Base-by-base conservation (phyloP, 495 filamentous ascomycete species). In the Trichocladium uniseriatum region DNA sequence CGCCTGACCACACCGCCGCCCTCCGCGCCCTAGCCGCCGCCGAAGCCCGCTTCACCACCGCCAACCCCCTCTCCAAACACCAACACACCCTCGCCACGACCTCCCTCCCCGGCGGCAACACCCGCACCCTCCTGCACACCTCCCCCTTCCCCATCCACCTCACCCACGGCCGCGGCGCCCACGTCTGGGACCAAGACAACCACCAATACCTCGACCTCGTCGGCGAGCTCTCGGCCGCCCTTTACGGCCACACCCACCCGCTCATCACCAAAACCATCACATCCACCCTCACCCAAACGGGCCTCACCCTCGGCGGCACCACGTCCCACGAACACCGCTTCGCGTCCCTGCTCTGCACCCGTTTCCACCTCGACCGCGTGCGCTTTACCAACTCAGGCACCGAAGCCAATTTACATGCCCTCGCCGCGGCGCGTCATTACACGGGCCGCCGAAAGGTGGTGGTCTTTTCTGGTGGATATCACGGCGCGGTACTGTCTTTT, bases 91-190 rank as follows among this genome's bases (percentile, higher is more conserved):
- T 61, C 28, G 73, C 75, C 16, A 48, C 59, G 18, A 28, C 64
- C 28, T 55, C 63, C 35, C 60, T 81, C 4, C 80, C 80, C 0
- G 79, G 80, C 14, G 80, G 80, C 35, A 83, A 82, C 55, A 83
- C 80, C 11, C 65, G 80, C 15, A 76, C 73, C 2, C 63, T 80
- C 2, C 66, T 83, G 0, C 70, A 81, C 59, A 69, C 68, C n/a
- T 58, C 57, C 3, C 79, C 80, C 0, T 83, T 80, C 48, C 79
- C 79, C 0, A 48, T 82, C 14, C 63, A 61, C 53, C 66, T 74
- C 61, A 60, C 54, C 43, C 67, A 45, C 20, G 74, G 69, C 22
- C 52, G 64, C 48, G 70, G 48, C 2, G 62, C 60, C 43, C 63
- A 52, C 19, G 53, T 76, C 27, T 65, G 52, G 48, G 73, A 65